A percentile compares a stretch with the other conserved stretches of the same genome.
phyloP scores from a whole-genome alignment of 805 yeast species.

The Suhomyces emberorum region DNA sequence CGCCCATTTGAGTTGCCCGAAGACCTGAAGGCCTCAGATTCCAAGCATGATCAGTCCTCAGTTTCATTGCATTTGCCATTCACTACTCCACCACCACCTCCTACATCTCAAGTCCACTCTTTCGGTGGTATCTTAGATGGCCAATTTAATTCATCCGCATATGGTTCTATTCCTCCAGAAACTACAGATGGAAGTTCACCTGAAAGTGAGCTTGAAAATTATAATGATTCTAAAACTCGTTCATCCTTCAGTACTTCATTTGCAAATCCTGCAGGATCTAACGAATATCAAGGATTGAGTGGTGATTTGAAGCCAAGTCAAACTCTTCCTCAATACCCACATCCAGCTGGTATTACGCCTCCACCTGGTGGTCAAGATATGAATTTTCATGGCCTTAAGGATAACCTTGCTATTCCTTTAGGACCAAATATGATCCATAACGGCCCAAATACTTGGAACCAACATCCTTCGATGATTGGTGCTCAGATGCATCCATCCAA shows the following conservation, averaged over 20 bases:
- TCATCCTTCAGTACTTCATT: neutral
- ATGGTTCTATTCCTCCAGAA: too few relatives aligned
- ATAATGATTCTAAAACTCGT: neutral
- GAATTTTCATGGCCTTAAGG: constrained; percentile 2
- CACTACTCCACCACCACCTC: constrained; percentile 24
- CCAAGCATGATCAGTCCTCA: constrained; percentile 9
- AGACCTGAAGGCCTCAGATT: too few relatives aligned
- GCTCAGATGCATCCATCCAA: constrained; percentile 1
- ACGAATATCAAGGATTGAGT: too few relatives aligned
- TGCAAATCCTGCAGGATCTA: neutral
- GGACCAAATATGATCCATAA: constrained; percentile 9
- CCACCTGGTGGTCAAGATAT: neutral
- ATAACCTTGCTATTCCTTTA: constrained; percentile 1
- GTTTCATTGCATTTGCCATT: constrained; percentile 19
- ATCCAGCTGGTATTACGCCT: constrained; percentile 3
- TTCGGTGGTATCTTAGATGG: constrained; percentile 4
- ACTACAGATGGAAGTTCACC: neutral
- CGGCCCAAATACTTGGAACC: too few relatives aligned
- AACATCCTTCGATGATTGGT: constrained; percentile 1
- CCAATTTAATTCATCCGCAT: neutral
- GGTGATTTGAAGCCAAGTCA: neutral
- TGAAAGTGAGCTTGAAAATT: neutral
- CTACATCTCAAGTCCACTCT: constrained; percentile 10
- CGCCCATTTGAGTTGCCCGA: constrained; percentile 21
- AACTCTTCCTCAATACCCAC: neutral